Evolutionary conservation across 2,329 filamentous ascomycete genomes (phyloP).

Genomic region (Xylaria sp.): DNA sequence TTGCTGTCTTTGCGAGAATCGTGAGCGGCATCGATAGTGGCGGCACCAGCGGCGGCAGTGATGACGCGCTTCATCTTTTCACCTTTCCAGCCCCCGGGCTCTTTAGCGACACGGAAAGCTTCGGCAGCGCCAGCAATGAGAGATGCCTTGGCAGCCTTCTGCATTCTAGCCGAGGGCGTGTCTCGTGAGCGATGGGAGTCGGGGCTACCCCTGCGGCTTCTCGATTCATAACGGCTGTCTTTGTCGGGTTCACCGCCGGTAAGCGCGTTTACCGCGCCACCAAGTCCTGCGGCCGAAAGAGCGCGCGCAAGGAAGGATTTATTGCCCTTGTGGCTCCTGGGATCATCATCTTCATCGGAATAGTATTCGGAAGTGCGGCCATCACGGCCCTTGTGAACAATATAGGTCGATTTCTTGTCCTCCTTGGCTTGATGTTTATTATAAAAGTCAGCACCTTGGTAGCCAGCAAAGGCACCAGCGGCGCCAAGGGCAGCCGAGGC

Average conservation of each 20-base stretch:
- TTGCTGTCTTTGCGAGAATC: slow-evolving; percentile 80
- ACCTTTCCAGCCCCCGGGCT: slow-evolving; percentile 88
- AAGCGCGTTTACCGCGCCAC: slow-evolving; percentile 69
- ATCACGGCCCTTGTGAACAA: slow-evolving; percentile 65
- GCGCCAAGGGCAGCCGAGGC: slow-evolving; percentile 71
- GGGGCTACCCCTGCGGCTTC: slow-evolving; percentile 55
- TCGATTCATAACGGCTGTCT: slow-evolving; percentile 54
- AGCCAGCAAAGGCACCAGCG: slow-evolving; percentile 71
- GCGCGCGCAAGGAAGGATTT: slow-evolving; percentile 73
- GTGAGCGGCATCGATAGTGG: slow-evolving; percentile 83
- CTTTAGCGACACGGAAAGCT: slow-evolving; percentile 89
- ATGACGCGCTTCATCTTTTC: slow-evolving; percentile 92
- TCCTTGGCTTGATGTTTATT: slow-evolving; percentile 68
- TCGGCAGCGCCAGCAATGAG: slow-evolving; percentile 90
- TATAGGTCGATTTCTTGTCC: slow-evolving; percentile 64
- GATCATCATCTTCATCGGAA: slow-evolving; percentile 65
- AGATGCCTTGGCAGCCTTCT: slow-evolving; percentile 91
- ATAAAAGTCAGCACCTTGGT: slow-evolving; percentile 71
- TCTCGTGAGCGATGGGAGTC: slow-evolving; percentile 62
- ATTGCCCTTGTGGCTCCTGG: slow-evolving; percentile 68
- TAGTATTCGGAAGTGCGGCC: slow-evolving; percentile 66
- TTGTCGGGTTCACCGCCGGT: slow-evolving; percentile 61
- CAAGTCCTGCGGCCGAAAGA: slow-evolving; percentile 70
- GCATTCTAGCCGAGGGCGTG: slow-evolving; percentile 67
- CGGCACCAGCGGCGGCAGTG: slow-evolving; percentile 87